Base-by-base conservation (phyloP, 2,329 filamentous ascomycete species). In the Lachnellula suecica region DNA sequence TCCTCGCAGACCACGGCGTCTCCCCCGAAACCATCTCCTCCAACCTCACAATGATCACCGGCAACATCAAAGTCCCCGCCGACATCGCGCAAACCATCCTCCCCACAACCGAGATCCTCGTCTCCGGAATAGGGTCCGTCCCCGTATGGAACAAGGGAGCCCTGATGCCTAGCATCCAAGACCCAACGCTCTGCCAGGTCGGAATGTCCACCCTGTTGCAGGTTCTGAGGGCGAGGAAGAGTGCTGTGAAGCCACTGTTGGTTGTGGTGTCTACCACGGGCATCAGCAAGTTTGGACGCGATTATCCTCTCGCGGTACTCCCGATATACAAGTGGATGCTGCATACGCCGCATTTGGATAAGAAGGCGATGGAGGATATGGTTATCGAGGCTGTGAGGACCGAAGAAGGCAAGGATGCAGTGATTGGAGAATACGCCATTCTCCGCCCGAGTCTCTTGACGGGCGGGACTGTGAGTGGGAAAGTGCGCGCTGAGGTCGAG, bases 151-250 rank as follows among this genome's bases (percentile, higher is more conserved):
- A 52, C 57, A 61, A 35, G 63, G 72, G 29, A 47, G 62, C 46
- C 42, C 71, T 37, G 72, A 58, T 58, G 74, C 51, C 66, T 59
- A 2, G 61, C 75, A 20, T 44, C 22, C 71, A 75, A 52, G 75
- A 82, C 58, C 72, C 75, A 0, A 59, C 71, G 11, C 72, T 83
- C 22, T 83, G 79, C 64, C 63, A 72, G 29, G 67, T 68, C 20
- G 75, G 73, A 51, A 76, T 75, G 56, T 47, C 50, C 3, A 64
- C 69, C 2, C 70, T 83, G 1, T 58, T 82, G 1, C 58, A 63
- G 0, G 72, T 74, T 2, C 49, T 64, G 25, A 40, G 23, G 19
- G n/a, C 22, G 9, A 37, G 38, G 29, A 17, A 25, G 20, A 24
- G 23, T 4, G 23, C 13, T 4, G 31, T 27, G 8, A 65, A 58